phyloP scores from a whole-genome alignment of 495 filamentous ascomycete genomes.

The Podospora tetraspora region DNA sequence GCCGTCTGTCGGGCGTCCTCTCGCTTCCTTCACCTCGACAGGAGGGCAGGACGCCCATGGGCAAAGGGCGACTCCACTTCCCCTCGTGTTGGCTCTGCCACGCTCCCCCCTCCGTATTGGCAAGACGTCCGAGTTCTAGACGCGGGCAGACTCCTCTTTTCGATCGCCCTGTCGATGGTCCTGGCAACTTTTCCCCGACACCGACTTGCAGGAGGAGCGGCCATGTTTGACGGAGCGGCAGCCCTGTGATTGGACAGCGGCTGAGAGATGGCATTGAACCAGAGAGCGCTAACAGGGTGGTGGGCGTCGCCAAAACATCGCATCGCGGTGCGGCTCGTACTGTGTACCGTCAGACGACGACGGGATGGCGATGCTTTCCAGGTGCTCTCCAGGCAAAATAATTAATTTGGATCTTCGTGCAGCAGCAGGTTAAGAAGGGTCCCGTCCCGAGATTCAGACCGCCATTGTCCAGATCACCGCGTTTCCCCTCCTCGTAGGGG shows the following conservation, averaged over 20 bases:
- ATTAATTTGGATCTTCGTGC: conserved; percentile 23
- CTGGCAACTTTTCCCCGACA: neutral
- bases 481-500: neutral
- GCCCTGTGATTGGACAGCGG: conserved; percentile 24
- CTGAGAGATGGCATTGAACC: conserved; percentile 32
- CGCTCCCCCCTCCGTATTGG: neutral
- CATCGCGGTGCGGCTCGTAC: conserved; percentile 4
- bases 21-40: neutral
- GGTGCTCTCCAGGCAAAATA: conserved; percentile 2
- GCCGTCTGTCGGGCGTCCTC: neutral
- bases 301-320: conserved; percentile 18
- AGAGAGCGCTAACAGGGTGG: conserved; percentile 36
- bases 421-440: neutral
- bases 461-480: neutral
- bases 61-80: neutral
- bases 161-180: neutral
- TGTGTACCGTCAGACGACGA: neutral
- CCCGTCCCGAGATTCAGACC: conserved; percentile 5
- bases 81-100: neutral
- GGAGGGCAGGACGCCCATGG: no score
- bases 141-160: neutral
- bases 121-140: neutral
- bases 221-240: conserved; percentile 15
- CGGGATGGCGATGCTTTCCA: neutral
- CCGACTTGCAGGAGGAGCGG: conserved; percentile 7